A percentile compares a stretch with the other conserved stretches of the same genome.
Conservation (phyloP, 495 filamentous ascomycete genomes). For the Venustampulla echinocandica region DNA sequence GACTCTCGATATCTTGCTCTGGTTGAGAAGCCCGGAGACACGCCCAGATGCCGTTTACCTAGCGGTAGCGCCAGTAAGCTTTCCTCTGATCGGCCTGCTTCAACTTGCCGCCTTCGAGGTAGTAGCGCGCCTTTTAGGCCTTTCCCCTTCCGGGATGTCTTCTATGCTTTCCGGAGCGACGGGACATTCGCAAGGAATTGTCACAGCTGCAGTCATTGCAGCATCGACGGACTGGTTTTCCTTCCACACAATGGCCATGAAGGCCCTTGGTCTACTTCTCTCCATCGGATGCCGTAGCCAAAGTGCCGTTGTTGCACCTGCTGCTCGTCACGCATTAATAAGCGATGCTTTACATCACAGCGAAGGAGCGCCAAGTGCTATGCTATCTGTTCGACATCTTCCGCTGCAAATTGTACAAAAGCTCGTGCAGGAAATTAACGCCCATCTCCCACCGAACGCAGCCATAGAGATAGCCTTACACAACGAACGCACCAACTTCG, state of each 20-base stretch:
- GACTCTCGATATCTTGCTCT: slow-evolving; percentile 81
- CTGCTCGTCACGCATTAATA: slow-evolving; percentile 69
- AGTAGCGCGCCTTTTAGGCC: slow-evolving; percentile 75
- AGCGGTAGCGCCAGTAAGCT: slow-evolving; percentile 87
- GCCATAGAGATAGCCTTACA: slow-evolving; percentile 87
- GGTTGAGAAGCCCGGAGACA: slow-evolving; percentile 73
- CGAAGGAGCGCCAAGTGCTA: slow-evolving; percentile 84
- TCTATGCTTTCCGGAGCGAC: slow-evolving; percentile 74
- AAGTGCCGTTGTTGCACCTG: slow-evolving; percentile 84
- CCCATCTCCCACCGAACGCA: slow-evolving; percentile 77
- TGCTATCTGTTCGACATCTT: slow-evolving; percentile 90
- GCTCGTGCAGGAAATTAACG: slow-evolving; percentile 86
- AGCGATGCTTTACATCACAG: slow-evolving; percentile 86
- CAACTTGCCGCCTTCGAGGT: slow-evolving; percentile 87
- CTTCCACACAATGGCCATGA: slow-evolving; percentile 61
- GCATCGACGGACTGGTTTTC: slow-evolving; percentile 77
- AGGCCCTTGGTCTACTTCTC: slow-evolving; percentile 80
- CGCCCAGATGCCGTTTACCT: slow-evolving; percentile 90
- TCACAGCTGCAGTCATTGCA: slow-evolving; percentile 84
- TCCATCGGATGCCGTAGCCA: slow-evolving; percentile 95
- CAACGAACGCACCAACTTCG: slow-evolving; percentile 89
- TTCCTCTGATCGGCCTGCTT: slow-evolving; percentile 90
- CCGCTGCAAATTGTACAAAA: slow-evolving; percentile 70
- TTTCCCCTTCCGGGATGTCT: slow-evolving; percentile 70
- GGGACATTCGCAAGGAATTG: slow-evolving; percentile 92